These are phyloP conservation scores for Mucuna pruriens DNA, from an alignment of 306 rosid species.

Conservation along the genomic window DNA sequence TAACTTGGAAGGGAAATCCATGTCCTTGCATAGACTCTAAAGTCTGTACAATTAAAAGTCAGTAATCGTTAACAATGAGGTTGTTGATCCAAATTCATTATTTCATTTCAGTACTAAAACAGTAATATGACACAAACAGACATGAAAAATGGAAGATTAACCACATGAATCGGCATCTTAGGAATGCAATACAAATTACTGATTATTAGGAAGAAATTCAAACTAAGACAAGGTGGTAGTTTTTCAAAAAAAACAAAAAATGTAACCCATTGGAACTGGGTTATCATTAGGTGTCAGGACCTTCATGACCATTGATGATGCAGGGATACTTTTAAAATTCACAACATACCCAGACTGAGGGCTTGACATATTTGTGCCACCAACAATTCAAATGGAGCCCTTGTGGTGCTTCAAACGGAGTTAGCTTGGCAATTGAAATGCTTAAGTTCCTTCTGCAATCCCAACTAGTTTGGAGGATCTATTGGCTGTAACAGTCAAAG, in stretches of 20 bases:
- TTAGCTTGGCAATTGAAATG: slow-evolving; percentile 69
- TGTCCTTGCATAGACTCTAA: neutral
- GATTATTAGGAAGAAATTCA: neutral
- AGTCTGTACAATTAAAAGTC: neutral
- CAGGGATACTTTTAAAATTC: neutral
- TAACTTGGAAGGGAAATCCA: neutral
- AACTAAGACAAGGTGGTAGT: neutral
- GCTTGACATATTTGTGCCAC: slow-evolving; percentile 57
- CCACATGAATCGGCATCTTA: neutral
- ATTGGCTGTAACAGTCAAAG: slow-evolving; percentile 53
- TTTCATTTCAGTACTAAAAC: neutral
- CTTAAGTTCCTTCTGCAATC: slow-evolving; percentile 67
- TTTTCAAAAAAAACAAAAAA: neutral
- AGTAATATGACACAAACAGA: neutral
- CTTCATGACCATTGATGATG: neutral
- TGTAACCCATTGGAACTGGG: neutral
- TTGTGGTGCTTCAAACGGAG: slow-evolving; percentile 51
- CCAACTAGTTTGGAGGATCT: slow-evolving; percentile 62
- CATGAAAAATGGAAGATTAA: neutral
- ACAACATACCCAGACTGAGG: neutral
- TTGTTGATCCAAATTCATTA: neutral
- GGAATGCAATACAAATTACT: neutral
- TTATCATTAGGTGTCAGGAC: neutral
- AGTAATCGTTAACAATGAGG: neutral
- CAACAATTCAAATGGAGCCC: slow-evolving; percentile 73